Evolutionary conservation across 108 stramenopile species (phyloP).

Genomic region (Nitzschia sp.): DNA sequence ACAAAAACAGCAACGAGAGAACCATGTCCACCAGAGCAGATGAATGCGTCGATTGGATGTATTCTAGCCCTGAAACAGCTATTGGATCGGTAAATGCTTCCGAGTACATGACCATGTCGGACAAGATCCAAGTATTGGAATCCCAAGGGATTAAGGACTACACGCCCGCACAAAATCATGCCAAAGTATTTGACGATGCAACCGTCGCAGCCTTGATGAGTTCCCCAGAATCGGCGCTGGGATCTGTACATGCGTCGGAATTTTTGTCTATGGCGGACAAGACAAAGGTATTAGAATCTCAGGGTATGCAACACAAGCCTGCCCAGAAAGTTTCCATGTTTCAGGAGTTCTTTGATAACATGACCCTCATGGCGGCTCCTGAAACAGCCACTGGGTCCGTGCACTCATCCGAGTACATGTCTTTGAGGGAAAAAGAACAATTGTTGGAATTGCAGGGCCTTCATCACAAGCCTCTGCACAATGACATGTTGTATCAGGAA

Average conservation of each 20-base stretch:
- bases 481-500: background rate
- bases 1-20: background rate
- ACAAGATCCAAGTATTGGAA: background rate
- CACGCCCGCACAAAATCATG: background rate
- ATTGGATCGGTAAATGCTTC: background rate
- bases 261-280: background rate
- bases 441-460: background rate
- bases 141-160: background rate
- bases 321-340: background rate
- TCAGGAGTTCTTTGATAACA: constrained; percentile 1
- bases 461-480: background rate
- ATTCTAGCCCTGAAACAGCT: background rate
- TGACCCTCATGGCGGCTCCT: background rate
- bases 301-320: background rate
- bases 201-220: background rate
- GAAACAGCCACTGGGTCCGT: constrained; percentile 20
- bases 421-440: background rate
- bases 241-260: constrained; percentile 3
- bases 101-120: background rate
- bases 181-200: background rate
- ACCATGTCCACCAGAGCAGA: constrained; percentile 31
- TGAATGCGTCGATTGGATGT: background rate
- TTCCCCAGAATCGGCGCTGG: constrained; percentile 25
- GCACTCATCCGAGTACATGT: constrained; percentile 4
- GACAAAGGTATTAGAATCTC: background rate